Evolutionary conservation across 805 yeast genomes (phyloP).

Genomic region (Maudiozyma serrabonitensis): DNA sequence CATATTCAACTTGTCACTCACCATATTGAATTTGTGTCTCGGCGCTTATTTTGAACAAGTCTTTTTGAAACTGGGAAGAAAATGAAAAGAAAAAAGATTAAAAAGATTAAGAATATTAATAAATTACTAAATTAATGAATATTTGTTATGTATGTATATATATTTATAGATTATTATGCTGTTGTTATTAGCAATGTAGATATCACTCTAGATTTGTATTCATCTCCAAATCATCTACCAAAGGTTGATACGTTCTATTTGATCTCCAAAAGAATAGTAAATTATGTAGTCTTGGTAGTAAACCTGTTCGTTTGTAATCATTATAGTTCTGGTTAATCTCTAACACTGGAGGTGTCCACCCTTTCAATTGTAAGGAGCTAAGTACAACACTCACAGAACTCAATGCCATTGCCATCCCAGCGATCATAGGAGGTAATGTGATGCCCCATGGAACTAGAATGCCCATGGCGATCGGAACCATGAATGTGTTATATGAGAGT

Average conservation of each 20-base stretch:
- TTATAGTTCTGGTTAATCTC: background rate
- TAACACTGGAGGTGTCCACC: conserved; percentile 40
- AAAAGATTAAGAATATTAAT: background rate
- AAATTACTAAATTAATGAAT: background rate
- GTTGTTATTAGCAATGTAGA: background rate
- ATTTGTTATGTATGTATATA: background rate
- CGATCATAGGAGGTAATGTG: conserved; percentile 76
- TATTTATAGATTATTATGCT: background rate
- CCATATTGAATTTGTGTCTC: too few species aligned
- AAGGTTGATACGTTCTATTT: background rate
- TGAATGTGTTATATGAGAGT: conserved; percentile 65
- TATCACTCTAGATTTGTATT: background rate
- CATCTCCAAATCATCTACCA: background rate
- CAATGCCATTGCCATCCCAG: conserved; percentile 87
- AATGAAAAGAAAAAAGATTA: background rate
- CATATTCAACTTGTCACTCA: too few species aligned
- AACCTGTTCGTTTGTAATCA: background rate
- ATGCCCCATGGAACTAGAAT: conserved; percentile 70
- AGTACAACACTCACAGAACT: conserved; percentile 84
- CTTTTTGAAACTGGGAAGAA: background rate
- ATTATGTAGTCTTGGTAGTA: background rate
- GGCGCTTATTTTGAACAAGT: too few species aligned
- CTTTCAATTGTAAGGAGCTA: conserved; percentile 63
- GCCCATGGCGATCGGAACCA: conserved; percentile 94
- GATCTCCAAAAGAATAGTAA: background rate